Percentiles rank a stretch among this genome's conserved stretches.
Evolutionary conservation across 1,139 yeast species (phyloP).

Genomic region (Waltiozyma sp.): DNA sequence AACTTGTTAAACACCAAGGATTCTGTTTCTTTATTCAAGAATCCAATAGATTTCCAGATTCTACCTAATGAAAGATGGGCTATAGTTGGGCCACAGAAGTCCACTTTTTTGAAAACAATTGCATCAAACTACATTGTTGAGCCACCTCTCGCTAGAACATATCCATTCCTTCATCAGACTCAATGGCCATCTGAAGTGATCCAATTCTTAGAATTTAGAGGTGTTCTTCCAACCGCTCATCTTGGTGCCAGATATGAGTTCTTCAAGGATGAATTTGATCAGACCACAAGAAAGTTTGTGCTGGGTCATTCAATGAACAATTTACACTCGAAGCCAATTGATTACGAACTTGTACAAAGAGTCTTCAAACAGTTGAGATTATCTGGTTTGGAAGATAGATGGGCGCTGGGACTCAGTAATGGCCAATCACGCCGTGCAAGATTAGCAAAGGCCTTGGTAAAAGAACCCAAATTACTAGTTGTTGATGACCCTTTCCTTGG

Average conservation of each 20-base stretch:
- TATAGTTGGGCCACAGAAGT: constrained; percentile 36
- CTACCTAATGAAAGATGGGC: constrained; percentile 35
- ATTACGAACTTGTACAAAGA: constrained; percentile 26
- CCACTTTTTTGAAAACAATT: constrained; percentile 30
- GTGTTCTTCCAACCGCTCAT: constrained; percentile 61
- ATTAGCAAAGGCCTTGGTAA: constrained; percentile 61
- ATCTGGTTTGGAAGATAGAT: constrained; percentile 46
- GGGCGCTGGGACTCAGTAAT: constrained; percentile 83
- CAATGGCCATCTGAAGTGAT: constrained; percentile 36
- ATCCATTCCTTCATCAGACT: constrained; percentile 37
- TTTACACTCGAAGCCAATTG: constrained; percentile 18
- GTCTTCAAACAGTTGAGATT: constrained; percentile 45
- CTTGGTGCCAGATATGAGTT: constrained; percentile 83
- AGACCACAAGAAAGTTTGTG: constrained; percentile 56
- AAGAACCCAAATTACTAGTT: constrained; percentile 52
- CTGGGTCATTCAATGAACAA: constrained; percentile 21
- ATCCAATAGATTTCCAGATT: constrained; percentile 20
- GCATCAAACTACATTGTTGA: constrained; percentile 36
- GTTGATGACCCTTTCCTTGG: constrained; percentile 93
- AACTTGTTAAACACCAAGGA: constrained; percentile 5
- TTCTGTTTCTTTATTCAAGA: constrained; percentile 10
- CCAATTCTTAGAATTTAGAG: constrained; percentile 52
- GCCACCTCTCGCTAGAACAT: constrained; percentile 45
- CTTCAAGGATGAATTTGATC: constrained; percentile 74
- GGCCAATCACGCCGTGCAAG: constrained; percentile 91